These are phyloP conservation scores for Suillus weaverae DNA, from an alignment of 768 basidiomycete genomes.

Conservation along the genomic window DNA sequence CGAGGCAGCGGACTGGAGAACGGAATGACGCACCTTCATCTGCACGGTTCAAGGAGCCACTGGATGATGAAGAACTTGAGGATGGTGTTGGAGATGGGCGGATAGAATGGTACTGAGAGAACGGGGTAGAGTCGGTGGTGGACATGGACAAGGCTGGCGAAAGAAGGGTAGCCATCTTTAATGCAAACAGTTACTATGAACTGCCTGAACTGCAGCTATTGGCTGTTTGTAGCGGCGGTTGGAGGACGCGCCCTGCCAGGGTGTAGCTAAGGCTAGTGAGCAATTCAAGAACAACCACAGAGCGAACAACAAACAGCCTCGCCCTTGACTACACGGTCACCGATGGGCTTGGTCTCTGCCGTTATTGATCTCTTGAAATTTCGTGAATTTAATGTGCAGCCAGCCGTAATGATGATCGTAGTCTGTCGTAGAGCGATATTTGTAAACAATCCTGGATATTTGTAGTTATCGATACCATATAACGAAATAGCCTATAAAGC, in stretches of 20 bases:
- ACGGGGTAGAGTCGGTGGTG: constrained; percentile 31
- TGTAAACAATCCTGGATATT: constrained; percentile 1
- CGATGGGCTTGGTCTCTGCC: neutral
- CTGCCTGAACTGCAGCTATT: neutral
- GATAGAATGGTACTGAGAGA: constrained; percentile 35
- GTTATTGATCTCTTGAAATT: neutral
- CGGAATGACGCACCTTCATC: constrained; percentile 59
- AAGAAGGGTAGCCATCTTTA: neutral
- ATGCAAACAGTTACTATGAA: neutral
- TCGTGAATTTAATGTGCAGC: neutral
- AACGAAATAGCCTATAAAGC: neutral
- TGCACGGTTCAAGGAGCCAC: constrained; percentile 49
- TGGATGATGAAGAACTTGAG: constrained; percentile 49
- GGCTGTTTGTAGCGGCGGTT: neutral
- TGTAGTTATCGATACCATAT: neutral
- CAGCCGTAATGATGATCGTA: neutral
- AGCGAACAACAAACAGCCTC: neutral
- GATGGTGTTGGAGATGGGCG: constrained; percentile 26
- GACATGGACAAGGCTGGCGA: constrained; percentile 4
- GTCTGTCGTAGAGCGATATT: neutral
- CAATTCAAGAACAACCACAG: neutral
- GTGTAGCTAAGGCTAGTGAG: neutral
- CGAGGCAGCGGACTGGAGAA: constrained; percentile 13
- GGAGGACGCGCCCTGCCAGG: neutral
- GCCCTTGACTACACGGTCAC: neutral